phyloP scores from a whole-genome alignment of 495 filamentous ascomycete species.

The Aspergillus bridgeri region DNA sequence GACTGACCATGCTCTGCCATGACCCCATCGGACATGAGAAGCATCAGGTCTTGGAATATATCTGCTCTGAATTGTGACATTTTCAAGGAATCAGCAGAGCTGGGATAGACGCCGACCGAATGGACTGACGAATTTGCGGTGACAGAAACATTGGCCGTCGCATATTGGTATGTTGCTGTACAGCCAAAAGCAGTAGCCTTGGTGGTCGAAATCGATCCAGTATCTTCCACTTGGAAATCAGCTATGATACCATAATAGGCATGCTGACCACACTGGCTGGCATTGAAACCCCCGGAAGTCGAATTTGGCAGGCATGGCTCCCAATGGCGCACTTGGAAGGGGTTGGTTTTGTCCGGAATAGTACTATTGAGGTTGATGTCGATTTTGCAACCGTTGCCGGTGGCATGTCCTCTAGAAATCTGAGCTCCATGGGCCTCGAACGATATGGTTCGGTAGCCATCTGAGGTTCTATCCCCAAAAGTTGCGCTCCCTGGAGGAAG shows the following conservation, averaged over 20 bases:
- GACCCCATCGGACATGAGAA: background rate
- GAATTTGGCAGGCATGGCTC: conserved; percentile 10
- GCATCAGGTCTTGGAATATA: conserved; percentile 7
- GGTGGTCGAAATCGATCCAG: background rate
- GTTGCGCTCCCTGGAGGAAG: background rate
- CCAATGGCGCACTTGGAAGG: conserved; percentile 19
- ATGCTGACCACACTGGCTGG: conserved; percentile 9
- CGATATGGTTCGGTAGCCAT: background rate
- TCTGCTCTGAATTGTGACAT: conserved; percentile 2
- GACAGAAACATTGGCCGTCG: conserved; percentile 13
- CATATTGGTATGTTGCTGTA: conserved; percentile 9
- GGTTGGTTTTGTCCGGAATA: background rate
- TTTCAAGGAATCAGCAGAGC: background rate
- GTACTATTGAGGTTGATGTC: conserved; percentile 11
- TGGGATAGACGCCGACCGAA: background rate
- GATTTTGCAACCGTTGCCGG: background rate
- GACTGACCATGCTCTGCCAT: background rate
- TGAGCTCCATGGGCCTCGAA: background rate
- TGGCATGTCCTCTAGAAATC: background rate
- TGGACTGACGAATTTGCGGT: conserved; percentile 10
- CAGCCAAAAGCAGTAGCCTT: conserved; percentile 20
- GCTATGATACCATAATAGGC: conserved; percentile 14
- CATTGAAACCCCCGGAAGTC: conserved; percentile 6
- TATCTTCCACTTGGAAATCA: conserved; percentile 4
- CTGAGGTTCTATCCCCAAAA: background rate